These are phyloP conservation scores for Aspergillus incahuasiensis DNA, from an alignment of 495 filamentous ascomycete genomes.

Conservation along the genomic window DNA sequence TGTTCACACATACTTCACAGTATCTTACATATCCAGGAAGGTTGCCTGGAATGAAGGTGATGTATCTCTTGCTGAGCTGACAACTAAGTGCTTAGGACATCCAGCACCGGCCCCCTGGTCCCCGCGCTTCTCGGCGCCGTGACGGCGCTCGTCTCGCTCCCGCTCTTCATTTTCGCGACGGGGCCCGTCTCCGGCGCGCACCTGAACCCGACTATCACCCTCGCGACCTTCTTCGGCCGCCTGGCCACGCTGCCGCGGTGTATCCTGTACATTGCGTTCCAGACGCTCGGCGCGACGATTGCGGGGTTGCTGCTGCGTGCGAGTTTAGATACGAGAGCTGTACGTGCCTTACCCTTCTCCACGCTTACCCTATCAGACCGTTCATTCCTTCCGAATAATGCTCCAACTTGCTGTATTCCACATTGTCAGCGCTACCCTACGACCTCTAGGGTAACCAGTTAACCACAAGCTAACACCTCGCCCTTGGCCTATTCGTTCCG, in stretches of 20 bases:
- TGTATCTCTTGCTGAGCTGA: too few relatives aligned
- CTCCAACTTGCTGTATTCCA: too few relatives aligned
- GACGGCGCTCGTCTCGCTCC: conserved; percentile 41
- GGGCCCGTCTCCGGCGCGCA: conserved; percentile 48
- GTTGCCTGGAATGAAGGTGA: too few relatives aligned
- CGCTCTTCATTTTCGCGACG: conserved; percentile 49
- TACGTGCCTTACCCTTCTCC: background rate
- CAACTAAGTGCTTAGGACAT: background rate
- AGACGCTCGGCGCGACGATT: conserved; percentile 40
- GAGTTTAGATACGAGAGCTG: background rate
- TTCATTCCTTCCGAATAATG: too few relatives aligned
- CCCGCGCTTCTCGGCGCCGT: conserved; percentile 34
- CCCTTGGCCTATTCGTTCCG: too few relatives aligned
- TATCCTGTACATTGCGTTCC: conserved; percentile 40
- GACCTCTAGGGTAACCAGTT: too few relatives aligned
- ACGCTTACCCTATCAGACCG: too few relatives aligned
- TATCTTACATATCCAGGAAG: too few relatives aligned
- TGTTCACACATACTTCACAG: background rate
- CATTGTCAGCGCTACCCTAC: too few relatives aligned
- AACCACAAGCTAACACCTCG: too few relatives aligned
- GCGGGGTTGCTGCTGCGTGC: conserved; percentile 37
- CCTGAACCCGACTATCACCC: conserved; percentile 48
- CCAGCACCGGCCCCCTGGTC: conserved; percentile 13
- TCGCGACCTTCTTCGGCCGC: conserved; percentile 47
- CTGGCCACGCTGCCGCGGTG: conserved; percentile 45